A percentile compares a stretch with the other conserved stretches of the same genome.
Evolutionary conservation across 2,329 filamentous ascomycete species (phyloP).

Genomic region (Hymenoscyphus scutula): DNA sequence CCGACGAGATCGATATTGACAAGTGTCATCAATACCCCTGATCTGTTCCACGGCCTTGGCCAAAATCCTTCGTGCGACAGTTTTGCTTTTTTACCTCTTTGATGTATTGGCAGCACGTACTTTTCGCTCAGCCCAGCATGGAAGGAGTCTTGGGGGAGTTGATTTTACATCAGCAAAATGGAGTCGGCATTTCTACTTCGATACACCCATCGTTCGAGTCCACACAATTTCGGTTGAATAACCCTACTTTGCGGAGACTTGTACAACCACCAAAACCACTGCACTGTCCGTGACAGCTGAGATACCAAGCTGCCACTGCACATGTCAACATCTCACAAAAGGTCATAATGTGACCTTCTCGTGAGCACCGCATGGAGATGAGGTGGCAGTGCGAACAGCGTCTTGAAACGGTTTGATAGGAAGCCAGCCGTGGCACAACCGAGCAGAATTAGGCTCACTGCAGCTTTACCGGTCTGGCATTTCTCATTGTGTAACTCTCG

Average conservation of each 20-base stretch:
- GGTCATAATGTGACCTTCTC: conserved; percentile 13
- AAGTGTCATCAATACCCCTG: neutral
- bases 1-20: conserved; percentile 1
- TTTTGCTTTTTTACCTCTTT: neutral
- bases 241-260: conserved; percentile 3
- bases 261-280: conserved; percentile 10
- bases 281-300: conserved; percentile 13
- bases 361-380: conserved; percentile 16
- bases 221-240: conserved; percentile 8
- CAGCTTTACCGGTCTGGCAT: conserved; percentile 1
- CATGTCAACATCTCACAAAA: conserved; percentile 11
- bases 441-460: conserved; percentile 7
- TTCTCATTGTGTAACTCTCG: conserved; percentile 5
- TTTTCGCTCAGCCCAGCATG: neutral
- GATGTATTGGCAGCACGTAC: neutral
- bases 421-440: neutral
- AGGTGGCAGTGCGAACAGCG: conserved; percentile 7
- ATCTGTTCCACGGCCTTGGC: neutral
- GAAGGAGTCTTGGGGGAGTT: neutral
- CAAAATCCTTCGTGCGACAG: neutral
- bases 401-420: conserved; percentile 12
- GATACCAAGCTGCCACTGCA: conserved; percentile 3
- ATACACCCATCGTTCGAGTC: neutral
- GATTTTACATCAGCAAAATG: neutral
- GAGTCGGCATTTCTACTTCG: neutral